Percentiles rank a stretch among this genome's conserved stretches.
Evolutionary conservation across 1,284 basidiomycete species (phyloP).

Genomic region (Microbotryum lychnidis-dioicae): DNA sequence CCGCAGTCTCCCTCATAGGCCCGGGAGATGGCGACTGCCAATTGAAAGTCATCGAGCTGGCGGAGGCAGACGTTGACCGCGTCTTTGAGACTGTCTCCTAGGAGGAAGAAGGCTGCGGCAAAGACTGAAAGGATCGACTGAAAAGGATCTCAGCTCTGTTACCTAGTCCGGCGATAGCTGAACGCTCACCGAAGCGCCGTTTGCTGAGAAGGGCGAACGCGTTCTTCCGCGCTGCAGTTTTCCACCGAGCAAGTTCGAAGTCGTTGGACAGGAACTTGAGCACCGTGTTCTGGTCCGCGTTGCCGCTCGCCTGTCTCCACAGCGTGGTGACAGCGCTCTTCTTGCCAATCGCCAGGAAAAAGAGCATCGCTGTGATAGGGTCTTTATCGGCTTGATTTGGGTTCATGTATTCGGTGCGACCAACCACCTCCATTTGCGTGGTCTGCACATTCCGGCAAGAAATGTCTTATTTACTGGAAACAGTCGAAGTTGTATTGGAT

Average conservation of each 20-base stretch:
- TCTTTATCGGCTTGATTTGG: constrained; percentile 65
- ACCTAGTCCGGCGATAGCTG: background rate
- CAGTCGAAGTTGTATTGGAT: background rate
- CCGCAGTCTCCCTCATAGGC: constrained; percentile 76
- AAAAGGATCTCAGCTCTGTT: background rate
- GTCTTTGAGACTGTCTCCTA: constrained; percentile 80
- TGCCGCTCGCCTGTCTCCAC: constrained; percentile 92
- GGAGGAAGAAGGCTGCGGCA: constrained; percentile 92
- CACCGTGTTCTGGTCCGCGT: constrained; percentile 83
- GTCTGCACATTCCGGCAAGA: constrained; percentile 46
- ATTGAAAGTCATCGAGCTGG: constrained; percentile 78
- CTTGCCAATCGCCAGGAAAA: constrained; percentile 92
- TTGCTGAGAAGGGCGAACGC: constrained; percentile 88
- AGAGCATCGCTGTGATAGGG: constrained; percentile 78
- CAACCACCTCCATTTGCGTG: constrained; percentile 77
- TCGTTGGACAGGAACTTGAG: constrained; percentile 88
- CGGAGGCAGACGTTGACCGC: constrained; percentile 85
- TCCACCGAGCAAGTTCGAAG: constrained; percentile 77
- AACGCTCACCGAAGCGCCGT: constrained; percentile 68
- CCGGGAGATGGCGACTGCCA: constrained; percentile 78
- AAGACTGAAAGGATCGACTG: constrained; percentile 55
- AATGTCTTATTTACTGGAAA: background rate
- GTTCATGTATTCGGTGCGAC: constrained; percentile 78
- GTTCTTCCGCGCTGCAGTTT: constrained; percentile 89
- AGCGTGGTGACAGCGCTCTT: constrained; percentile 82